Percentiles rank a stretch among this genome's conserved stretches.
Evolutionary conservation across 805 yeast genomes (phyloP).

Genomic region (Ogataea saltuana): DNA sequence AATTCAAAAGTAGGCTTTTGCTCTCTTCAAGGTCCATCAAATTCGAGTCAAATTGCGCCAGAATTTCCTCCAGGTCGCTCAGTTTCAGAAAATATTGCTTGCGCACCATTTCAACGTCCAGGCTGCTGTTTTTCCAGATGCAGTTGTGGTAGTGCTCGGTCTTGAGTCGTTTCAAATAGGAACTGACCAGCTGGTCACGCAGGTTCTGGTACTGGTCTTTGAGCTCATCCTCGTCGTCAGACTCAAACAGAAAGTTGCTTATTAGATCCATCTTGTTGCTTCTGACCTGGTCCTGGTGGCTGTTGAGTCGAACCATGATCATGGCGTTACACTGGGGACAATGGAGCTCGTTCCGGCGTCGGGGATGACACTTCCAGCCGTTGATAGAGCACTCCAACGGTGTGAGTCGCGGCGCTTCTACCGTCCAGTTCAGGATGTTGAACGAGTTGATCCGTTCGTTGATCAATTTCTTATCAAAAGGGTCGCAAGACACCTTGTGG

Average conservation of each 20-base stretch:
- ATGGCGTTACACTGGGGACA: slow-evolving; percentile 38
- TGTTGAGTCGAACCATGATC: slow-evolving; percentile 32
- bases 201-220: slow-evolving; percentile 18
- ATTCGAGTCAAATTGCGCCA: slow-evolving; percentile 19
- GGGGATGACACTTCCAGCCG: slow-evolving; percentile 53
- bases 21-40: slow-evolving; percentile 18
- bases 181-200: slow-evolving; percentile 27
- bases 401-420: slow-evolving; percentile 36
- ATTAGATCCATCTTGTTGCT: slow-evolving; percentile 16
- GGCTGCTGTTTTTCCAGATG: slow-evolving; percentile 23
- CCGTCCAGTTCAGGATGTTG: slow-evolving; percentile 48
- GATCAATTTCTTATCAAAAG: slow-evolving; percentile 33
- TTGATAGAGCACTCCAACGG: slow-evolving; percentile 51
- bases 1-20: slow-evolving; percentile 14
- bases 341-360: slow-evolving; percentile 34
- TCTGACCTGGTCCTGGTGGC: slow-evolving; percentile 12
- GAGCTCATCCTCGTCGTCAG: slow-evolving; percentile 27
- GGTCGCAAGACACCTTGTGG: slow-evolving; percentile 14
- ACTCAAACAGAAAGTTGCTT: slow-evolving; percentile 18
- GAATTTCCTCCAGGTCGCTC: slow-evolving; percentile 30
- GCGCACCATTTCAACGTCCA: slow-evolving; percentile 20
- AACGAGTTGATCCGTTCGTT: slow-evolving; percentile 45
- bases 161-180: slow-evolving; percentile 27
- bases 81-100: slow-evolving; percentile 29
- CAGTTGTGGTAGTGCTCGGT: slow-evolving; percentile 34